Percentiles rank a stretch among this genome's conserved stretches.
Conservation (phyloP, 768 basidiomycete species). For the Russula sp. region DNA sequence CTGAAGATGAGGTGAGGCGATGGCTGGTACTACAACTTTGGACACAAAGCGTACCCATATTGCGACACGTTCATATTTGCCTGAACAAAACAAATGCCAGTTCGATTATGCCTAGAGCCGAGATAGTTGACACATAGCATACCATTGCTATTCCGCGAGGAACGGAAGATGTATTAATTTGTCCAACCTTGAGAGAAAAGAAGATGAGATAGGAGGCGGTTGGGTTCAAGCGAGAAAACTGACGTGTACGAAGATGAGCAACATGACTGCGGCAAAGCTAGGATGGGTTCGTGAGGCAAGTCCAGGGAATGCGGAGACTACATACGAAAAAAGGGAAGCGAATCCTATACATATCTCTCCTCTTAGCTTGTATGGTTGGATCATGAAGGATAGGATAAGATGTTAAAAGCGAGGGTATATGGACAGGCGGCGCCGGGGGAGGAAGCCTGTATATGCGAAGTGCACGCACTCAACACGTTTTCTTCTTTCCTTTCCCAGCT, state of each 20-base stretch:
- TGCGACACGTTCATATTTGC: slow-evolving; percentile 60
- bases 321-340: slow-evolving; percentile 68
- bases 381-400: slow-evolving; percentile 4
- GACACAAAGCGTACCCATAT: slow-evolving; percentile 48
- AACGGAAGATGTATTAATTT: slow-evolving; percentile 70
- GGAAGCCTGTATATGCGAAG: slow-evolving; percentile 2
- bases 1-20: slow-evolving; percentile 31
- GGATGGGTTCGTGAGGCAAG: slow-evolving; percentile 26
- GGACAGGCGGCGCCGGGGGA: background rate
- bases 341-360: slow-evolving; percentile 72
- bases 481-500: no score
- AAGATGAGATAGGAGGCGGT: slow-evolving; percentile 24
- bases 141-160: slow-evolving; percentile 73
- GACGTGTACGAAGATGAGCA: slow-evolving; percentile 80
- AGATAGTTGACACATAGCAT: slow-evolving; percentile 22
- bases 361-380: slow-evolving; percentile 37
- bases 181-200: slow-evolving; percentile 52
- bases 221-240: slow-evolving; percentile 26
- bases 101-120: slow-evolving; percentile 18
- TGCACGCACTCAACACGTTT: slow-evolving; percentile 40
- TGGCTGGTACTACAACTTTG: background rate
- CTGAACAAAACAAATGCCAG: slow-evolving; percentile 30
- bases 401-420: slow-evolving; percentile 6
- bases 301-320: slow-evolving; percentile 22
- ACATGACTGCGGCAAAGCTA: slow-evolving; percentile 42